Base-by-base conservation (phyloP, 2,329 filamentous ascomycete species). In the Hymenoscyphus occultus region DNA sequence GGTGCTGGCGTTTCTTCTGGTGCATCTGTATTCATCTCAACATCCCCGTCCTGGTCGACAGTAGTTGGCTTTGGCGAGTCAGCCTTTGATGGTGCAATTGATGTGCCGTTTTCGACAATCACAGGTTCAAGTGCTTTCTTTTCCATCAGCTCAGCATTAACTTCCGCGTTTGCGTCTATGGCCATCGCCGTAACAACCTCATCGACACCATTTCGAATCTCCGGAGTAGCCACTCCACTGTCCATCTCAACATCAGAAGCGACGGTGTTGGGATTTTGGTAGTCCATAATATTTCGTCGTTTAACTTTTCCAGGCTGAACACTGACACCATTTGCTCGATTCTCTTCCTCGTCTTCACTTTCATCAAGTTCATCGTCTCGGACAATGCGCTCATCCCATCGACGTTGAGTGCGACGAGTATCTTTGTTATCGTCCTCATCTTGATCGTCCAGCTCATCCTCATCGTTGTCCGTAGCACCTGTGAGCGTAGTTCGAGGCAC, bases 381-480 rank as follows among this genome's bases (percentile, higher is more conserved):
- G 62, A 88, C 85, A 32, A 92, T 84, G 59, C 85, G 88, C 76
- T 93, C 88, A 69, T 98, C 94, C 82, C 91, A 93, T 68, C 89
- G 86, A 42, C 91, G 89, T 76, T 95, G 86, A 0, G 92, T 96
- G 77, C 89, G 87, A 32, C 94, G 89, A 63, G 85, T 85, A 74
- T 98, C 94, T 71, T 91, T 90, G 75, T 95, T 93, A 71, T 91
- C 86, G 69, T 97, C 93, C 62, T 92, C 91, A 68, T 98, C 93
- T 1, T 91, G 76, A 68, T 89, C 86, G 65, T 89, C 85, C 6
- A 88, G 77, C 70, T 87, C 85, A 12, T 84, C 86, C 57, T 89
- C 87, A 69, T 89, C 87, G 65, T 90, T 87, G 60, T 89, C 86
- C 0, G 86, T 84, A 78, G 87, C 86, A 39, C 85, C 84, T 39